A percentile compares a stretch with the other conserved stretches of the same genome.
phyloP scores from a whole-genome alignment of 1,284 basidiomycete species.

The Cryptococcus maquisensis region DNA sequence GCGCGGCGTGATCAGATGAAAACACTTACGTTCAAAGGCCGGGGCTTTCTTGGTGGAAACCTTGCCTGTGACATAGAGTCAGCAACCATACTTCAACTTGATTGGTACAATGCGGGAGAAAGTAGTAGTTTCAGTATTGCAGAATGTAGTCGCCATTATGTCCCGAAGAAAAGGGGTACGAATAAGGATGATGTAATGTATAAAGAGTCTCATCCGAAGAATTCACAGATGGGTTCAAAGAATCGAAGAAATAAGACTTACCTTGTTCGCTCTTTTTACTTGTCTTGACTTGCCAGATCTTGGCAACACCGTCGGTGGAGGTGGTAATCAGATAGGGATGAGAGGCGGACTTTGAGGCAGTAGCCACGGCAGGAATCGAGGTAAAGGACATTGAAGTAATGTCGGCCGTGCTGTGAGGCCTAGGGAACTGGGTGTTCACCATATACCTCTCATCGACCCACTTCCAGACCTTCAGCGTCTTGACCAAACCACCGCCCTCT shows the following conservation, averaged over 20 bases:
- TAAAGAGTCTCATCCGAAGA: slow-evolving; percentile 42
- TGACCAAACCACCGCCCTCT: slow-evolving; percentile 55
- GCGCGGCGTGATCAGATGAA: neutral
- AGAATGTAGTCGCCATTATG: slow-evolving; percentile 46
- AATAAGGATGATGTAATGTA: slow-evolving; percentile 43
- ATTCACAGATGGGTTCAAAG: neutral
- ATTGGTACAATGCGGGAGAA: neutral
- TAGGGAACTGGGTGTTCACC: slow-evolving; percentile 81
- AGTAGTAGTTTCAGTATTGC: slow-evolving; percentile 44
- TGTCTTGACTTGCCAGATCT: slow-evolving; percentile 49
- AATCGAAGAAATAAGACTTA: slow-evolving; percentile 22
- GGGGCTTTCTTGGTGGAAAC: slow-evolving; percentile 25
- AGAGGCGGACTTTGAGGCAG: slow-evolving; percentile 8
- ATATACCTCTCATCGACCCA: slow-evolving; percentile 61
- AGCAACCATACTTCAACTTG: slow-evolving; percentile 3
- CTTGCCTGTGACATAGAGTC: slow-evolving; percentile 33
- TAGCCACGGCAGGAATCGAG: slow-evolving; percentile 7
- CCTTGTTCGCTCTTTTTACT: slow-evolving; percentile 43
- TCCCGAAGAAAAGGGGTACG: slow-evolving; percentile 28
- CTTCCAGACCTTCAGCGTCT: slow-evolving; percentile 83
- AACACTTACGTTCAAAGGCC: slow-evolving; percentile 40
- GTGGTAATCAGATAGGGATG: slow-evolving; percentile 48
- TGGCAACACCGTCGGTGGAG: slow-evolving; percentile 46
- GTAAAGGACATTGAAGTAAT: slow-evolving; percentile 69
- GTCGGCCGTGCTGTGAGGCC: slow-evolving; percentile 69